Base-by-base conservation (phyloP, 2,329 filamentous ascomycete species). In the Ceratocystis colombiana region DNA sequence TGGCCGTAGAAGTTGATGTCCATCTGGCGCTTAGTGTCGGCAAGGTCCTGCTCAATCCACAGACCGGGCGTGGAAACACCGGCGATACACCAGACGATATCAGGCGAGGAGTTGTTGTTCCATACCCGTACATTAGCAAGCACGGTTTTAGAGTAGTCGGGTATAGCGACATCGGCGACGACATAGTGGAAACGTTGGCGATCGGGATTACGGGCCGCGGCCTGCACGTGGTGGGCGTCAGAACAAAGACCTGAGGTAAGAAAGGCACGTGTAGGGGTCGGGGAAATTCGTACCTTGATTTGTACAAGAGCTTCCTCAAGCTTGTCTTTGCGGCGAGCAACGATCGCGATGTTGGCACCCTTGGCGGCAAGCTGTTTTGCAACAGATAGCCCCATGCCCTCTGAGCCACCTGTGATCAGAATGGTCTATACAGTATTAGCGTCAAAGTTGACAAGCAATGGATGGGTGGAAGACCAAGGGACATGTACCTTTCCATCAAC, bases 41-140 rank as follows among this genome's bases (percentile, higher is more conserved):
- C 77, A 64, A 89, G 78, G 7, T 88, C 81, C 48, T 84, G 85
- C 68, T 96, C 89, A 70, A 89, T 75, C 77, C 93, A 96, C 68
- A 96, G 86, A 45, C 84, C 81, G 0, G 92, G 92, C 17, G 79
- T 80, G 5, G 88, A 83, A 69, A 83, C 80, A 68, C 93, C 93
- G 2, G 93, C 93, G 63, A 91, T 83, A 73, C 90, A 92, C 91
- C 94, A 97, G 44, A 97, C 88, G 66, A 96, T 81, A 73, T 97
- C 93, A 0, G 90, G 89, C 33, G 86, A 75, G 28, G 78, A 74
- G 65, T 83, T 85, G 69, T 85, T 78, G 77, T 96, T 96, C 91
- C 91, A 96, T 25, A 79, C 76, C 1, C 83, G 88, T 61, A 87
- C 87, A 74, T 95, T 85, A 46, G 80, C 78, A 64, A 97, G 77